Conservation (phyloP, 306 rosid species). For the Sesbania bispinosa region DNA sequence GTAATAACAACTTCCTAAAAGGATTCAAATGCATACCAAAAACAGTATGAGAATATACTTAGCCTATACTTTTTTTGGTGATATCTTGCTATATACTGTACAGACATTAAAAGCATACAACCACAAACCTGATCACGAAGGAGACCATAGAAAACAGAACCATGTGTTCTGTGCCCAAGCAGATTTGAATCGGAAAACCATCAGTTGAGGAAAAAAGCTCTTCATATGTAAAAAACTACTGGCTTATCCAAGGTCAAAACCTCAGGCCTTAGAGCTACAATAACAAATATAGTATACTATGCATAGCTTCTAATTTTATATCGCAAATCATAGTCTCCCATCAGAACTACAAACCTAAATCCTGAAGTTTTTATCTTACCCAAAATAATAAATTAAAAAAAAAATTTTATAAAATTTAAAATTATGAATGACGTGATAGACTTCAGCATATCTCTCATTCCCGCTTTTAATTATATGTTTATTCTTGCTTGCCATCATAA, state of each 20-base stretch:
- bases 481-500: background rate
- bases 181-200: conserved; percentile 81
- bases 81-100: too few relatives aligned
- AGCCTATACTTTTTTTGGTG: background rate
- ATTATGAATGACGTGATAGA: background rate
- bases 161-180: conserved; percentile 81
- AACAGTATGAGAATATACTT: background rate
- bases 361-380: background rate
- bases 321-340: background rate
- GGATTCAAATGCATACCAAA: conserved; percentile 14
- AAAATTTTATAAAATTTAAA: too few relatives aligned
- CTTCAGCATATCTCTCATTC: background rate
- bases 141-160: conserved; percentile 75
- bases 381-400: too few relatives aligned
- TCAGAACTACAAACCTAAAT: background rate
- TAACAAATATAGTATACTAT: conserved; percentile 1
- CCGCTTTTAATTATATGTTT: background rate
- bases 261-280: conserved; percentile 64
- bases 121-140: conserved; percentile 70
- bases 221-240: conserved; percentile 67
- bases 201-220: conserved; percentile 72
- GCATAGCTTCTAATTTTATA: conserved; percentile 8
- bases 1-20: conserved; percentile 86
- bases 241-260: conserved; percentile 81
- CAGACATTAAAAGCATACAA: background rate